A percentile compares a stretch with the other conserved stretches of the same genome.
Evolutionary conservation across 2,329 filamentous ascomycete species (phyloP).

Genomic region (Alternaria arborescens): DNA sequence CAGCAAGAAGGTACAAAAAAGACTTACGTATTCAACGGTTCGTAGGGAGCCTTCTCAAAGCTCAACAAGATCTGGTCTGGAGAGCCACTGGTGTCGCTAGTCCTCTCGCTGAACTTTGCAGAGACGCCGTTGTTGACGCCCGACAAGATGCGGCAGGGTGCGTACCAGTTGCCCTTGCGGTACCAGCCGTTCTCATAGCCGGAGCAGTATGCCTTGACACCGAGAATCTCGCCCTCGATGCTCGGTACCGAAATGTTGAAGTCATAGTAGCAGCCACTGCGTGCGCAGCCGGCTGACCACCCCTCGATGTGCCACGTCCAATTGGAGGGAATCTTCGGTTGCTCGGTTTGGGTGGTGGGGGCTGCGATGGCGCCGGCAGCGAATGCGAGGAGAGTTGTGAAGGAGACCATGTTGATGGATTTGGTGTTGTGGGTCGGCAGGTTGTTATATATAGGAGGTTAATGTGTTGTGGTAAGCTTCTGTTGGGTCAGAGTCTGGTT

Average conservation of each 20-base stretch:
- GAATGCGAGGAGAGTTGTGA: not conserved
- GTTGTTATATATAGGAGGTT: not conserved
- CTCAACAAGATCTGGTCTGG: not conserved
- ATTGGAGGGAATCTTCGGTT: not conserved
- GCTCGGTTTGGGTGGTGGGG: not conserved
- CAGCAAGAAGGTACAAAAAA: not conserved
- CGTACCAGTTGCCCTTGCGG: not conserved
- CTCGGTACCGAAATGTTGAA: not conserved
- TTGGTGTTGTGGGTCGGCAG: not conserved
- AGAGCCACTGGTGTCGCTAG: not conserved
- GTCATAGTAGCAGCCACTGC: not conserved
- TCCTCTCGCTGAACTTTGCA: not conserved
- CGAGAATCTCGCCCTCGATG: not conserved
- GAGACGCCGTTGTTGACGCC: not conserved
- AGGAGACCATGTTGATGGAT: not conserved
- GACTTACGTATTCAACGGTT: not conserved
- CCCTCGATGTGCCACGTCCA: not conserved
- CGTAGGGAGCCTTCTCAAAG: not conserved
- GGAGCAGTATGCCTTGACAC: not conserved
- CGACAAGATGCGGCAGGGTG: not conserved
- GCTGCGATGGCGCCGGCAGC: not conserved
- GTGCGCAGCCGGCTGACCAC: not conserved
- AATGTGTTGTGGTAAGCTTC: not conserved
- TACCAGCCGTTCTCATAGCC: not conserved
- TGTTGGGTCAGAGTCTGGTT: not conserved